Evolutionary conservation across 202 grass and related monocot genomes (phyloP).

Genomic region (Musa balbisiana): DNA sequence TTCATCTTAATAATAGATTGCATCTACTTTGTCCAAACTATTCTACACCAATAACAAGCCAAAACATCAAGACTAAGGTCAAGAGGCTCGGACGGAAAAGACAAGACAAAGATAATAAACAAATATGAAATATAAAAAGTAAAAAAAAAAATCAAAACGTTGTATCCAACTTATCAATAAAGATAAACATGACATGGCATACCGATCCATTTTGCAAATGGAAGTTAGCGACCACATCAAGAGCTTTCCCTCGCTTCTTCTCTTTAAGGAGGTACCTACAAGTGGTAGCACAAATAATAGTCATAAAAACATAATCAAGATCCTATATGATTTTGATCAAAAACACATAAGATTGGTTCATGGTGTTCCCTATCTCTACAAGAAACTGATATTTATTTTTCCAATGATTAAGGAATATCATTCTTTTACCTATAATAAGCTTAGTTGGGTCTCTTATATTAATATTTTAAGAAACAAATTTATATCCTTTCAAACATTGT

Average conservation of each 20-base stretch:
- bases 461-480: background rate
- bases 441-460: background rate
- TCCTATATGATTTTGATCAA: slow-evolving; percentile 13
- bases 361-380: background rate
- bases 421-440: background rate
- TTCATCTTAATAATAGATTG: too few relatives aligned
- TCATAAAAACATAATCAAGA: background rate
- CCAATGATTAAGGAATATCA: background rate
- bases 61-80: background rate
- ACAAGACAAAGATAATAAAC: background rate
- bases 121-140: background rate
- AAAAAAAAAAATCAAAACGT: background rate
- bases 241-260: slow-evolving; percentile 83
- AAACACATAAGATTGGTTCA: background rate
- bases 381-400: slow-evolving; percentile 1
- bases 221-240: slow-evolving; percentile 88
- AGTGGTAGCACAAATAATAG: slow-evolving; percentile 4
- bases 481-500: background rate
- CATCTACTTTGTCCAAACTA: too few relatives aligned
- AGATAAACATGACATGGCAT: slow-evolving; percentile 24
- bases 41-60: too few relatives aligned
- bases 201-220: slow-evolving; percentile 98
- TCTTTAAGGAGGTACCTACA: slow-evolving; percentile 74
- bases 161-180: background rate
- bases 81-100: background rate